Evolutionary conservation across 345 rosid genomes (phyloP).

Genomic region (Camelina hispida): DNA sequence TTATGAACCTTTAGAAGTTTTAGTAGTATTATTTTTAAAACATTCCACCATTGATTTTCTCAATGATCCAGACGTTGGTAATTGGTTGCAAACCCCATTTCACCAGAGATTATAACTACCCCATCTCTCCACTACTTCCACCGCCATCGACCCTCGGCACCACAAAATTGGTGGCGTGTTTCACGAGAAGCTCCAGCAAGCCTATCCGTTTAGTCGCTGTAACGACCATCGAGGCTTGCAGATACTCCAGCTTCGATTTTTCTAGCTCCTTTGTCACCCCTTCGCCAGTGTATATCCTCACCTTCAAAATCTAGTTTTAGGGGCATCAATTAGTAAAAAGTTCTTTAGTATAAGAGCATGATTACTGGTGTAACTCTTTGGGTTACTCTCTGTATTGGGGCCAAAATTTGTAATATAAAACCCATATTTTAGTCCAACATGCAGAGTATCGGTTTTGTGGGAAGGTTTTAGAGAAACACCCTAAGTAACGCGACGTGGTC

Average conservation of each 20-base stretch:
- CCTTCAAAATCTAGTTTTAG: conserved; percentile 48
- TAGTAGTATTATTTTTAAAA: conserved; percentile 61
- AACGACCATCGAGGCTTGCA: conserved; percentile 81
- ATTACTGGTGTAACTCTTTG: too few relatives aligned
- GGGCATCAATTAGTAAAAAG: too few relatives aligned
- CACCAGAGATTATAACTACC: conserved; percentile 54
- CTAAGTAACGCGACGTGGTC: too few relatives aligned
- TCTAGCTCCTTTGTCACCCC: conserved; percentile 70
- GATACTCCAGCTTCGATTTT: conserved; percentile 84
- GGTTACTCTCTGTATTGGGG: too few relatives aligned
- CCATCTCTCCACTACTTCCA: conserved; percentile 30
- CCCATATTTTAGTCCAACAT: too few relatives aligned
- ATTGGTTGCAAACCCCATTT: conserved; percentile 94
- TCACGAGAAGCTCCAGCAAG: conserved; percentile 74
- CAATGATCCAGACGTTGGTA: conserved; percentile 80
- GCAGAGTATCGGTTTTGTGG: too few relatives aligned
- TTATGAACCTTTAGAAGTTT: too few relatives aligned
- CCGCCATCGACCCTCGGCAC: conserved; percentile 36
- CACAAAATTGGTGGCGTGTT: conserved; percentile 63
- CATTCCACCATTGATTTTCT: conserved; percentile 94
- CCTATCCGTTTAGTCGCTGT: conserved; percentile 62
- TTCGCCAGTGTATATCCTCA: conserved; percentile 81
- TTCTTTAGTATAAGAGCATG: too few relatives aligned
- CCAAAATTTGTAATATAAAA: too few relatives aligned
- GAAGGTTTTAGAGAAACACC: too few relatives aligned